phyloP scores from a whole-genome alignment of 306 rosid species.

The Prosopis cineraria region DNA sequence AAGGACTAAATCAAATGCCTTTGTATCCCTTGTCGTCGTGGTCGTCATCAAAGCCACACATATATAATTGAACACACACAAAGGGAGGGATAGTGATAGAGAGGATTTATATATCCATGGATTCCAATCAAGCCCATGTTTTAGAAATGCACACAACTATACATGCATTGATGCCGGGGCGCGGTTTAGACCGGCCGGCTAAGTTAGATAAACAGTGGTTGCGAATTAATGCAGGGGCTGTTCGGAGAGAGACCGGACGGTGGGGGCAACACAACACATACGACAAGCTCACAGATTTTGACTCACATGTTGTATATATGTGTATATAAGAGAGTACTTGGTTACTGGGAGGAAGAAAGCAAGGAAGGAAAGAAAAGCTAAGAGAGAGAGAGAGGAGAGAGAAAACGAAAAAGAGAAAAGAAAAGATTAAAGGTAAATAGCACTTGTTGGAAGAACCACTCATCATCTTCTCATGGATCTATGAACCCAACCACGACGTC shows the following conservation, averaged over 20 bases:
- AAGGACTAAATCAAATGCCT: too few relatives aligned
- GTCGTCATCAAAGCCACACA: too few relatives aligned
- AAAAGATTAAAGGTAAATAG: slow-evolving; percentile 20
- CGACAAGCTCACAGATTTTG: slow-evolving; percentile 35
- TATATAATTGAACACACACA: too few relatives aligned
- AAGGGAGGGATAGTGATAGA: too few relatives aligned
- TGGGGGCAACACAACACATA: slow-evolving; percentile 25
- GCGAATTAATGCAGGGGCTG: neutral
- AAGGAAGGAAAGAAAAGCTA: neutral
- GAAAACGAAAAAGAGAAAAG: neutral
- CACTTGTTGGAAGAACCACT: slow-evolving; percentile 43
- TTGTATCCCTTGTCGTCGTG: too few relatives aligned
- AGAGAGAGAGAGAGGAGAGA: too few relatives aligned
- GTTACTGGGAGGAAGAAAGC: slow-evolving; percentile 24
- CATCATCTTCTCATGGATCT: slow-evolving; percentile 5
- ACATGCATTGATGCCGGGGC: neutral
- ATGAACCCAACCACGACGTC: slow-evolving; percentile 12
- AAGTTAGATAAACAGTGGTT: neutral
- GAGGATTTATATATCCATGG: too few relatives aligned
- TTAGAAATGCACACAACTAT: too few relatives aligned
- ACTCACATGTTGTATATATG: slow-evolving; percentile 32
- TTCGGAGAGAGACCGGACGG: neutral
- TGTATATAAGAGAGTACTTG: slow-evolving; percentile 41
- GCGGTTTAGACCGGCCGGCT: neutral
- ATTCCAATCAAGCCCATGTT: too few relatives aligned